Percentiles rank a stretch among this genome's conserved stretches.
These are phyloP conservation scores for Serendipita vermifera DNA, from an alignment of 768 basidiomycete species.

Conservation along the genomic window DNA sequence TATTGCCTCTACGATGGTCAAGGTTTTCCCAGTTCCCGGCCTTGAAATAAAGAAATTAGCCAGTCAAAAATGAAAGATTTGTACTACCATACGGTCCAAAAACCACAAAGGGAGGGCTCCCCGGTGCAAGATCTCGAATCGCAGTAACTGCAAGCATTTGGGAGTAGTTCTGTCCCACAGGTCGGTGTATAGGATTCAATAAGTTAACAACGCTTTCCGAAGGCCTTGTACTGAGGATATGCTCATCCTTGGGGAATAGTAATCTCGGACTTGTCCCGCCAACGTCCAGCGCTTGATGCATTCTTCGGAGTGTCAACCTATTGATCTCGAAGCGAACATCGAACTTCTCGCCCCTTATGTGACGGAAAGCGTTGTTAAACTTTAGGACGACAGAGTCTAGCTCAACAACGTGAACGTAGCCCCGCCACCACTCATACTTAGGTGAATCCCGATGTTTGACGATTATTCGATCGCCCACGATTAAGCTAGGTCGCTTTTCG, in stretches of 20 bases:
- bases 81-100: slow-evolving; percentile 57
- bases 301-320: slow-evolving; percentile 38
- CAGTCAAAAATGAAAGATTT: slow-evolving; percentile 19
- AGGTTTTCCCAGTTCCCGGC: slow-evolving; percentile 17
- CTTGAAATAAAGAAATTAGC: not conserved
- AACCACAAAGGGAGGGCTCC: slow-evolving; percentile 42
- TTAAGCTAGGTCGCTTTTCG: slow-evolving; percentile 45
- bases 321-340: slow-evolving; percentile 47
- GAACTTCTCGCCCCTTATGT: slow-evolving; percentile 29
- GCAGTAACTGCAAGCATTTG: slow-evolving; percentile 41
- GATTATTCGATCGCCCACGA: slow-evolving; percentile 37
- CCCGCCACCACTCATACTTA: slow-evolving; percentile 25
- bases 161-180: slow-evolving; percentile 31
- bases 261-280: slow-evolving; percentile 29
- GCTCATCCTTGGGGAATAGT: slow-evolving; percentile 31
- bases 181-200: slow-evolving; percentile 17
- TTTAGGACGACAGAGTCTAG: slow-evolving; percentile 32
- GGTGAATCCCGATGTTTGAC: slow-evolving; percentile 20
- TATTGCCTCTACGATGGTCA: slow-evolving; percentile 17
- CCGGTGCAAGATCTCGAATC: slow-evolving; percentile 33
- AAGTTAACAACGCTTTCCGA: slow-evolving; percentile 19
- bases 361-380: slow-evolving; percentile 35
- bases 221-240: not conserved
- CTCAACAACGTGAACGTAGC: slow-evolving; percentile 38
- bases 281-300: slow-evolving; percentile 40